Evolutionary conservation across 257 asterid genomes (phyloP).

Genomic region (Scutellaria barbata): DNA sequence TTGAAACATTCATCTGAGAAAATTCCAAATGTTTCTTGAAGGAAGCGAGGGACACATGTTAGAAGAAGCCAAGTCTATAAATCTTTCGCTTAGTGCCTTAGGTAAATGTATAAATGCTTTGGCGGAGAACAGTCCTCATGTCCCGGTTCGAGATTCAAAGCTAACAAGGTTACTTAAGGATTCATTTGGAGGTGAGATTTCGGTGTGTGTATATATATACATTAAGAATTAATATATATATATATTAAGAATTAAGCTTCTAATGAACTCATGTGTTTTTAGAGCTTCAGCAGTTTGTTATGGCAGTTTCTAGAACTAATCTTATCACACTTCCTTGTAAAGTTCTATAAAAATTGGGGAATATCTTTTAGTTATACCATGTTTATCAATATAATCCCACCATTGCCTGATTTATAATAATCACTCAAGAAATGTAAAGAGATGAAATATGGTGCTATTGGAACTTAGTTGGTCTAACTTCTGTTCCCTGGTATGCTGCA

Average conservation of each 20-base stretch:
- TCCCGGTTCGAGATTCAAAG: slow-evolving; percentile 98
- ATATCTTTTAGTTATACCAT: slow-evolving; percentile 6
- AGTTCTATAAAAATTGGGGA: not conserved
- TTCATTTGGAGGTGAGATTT: slow-evolving; percentile 95
- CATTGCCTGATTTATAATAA: not conserved
- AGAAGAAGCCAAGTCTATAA: slow-evolving; percentile 99
- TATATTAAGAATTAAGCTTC: slow-evolving; percentile 27
- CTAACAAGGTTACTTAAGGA: slow-evolving; percentile 96
- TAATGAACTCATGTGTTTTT: not conserved
- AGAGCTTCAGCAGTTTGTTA: slow-evolving; percentile 26
- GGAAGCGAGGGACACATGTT: slow-evolving; percentile 99
- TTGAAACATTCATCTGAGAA: slow-evolving; percentile 33
- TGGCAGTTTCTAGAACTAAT: slow-evolving; percentile 29
- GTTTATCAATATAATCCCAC: slow-evolving; percentile 1
- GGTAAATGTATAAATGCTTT: slow-evolving; percentile 99
- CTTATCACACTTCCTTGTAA: slow-evolving; percentile 1
- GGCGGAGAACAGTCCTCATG: slow-evolving; percentile 98
- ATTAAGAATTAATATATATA: too few relatives aligned
- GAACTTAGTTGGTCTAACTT: slow-evolving; percentile 34
- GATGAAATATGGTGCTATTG: slow-evolving; percentile 20
- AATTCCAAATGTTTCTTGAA: slow-evolving; percentile 47
- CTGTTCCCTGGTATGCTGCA: slow-evolving; percentile 47
- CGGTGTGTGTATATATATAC: too few relatives aligned
- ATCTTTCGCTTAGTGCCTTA: slow-evolving; percentile 94
- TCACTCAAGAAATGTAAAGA: slow-evolving; percentile 11